Evolutionary conservation across 495 filamentous ascomycete genomes (phyloP), one percentile per base, ranked within the genome.

Genomic region (Penicillium soppii): DNA sequence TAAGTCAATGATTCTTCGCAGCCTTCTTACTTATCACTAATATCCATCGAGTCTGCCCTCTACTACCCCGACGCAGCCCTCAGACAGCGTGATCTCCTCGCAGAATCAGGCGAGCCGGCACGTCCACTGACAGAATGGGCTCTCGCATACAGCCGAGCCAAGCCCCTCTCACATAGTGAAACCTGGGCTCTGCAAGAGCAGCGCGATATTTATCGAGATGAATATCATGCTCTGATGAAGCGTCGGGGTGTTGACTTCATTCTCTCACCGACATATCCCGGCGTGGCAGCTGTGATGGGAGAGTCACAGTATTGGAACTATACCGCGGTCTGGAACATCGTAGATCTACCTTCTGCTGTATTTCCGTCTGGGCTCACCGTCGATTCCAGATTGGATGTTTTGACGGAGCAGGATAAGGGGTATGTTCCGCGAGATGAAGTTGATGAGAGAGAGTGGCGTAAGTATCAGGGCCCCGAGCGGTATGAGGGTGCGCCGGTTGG

Each of bases 281-380:
- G 83, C 12, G 76, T 76, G 0, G 85, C 88, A 1, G 76, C 82
- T 5, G 76, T 75, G 43, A 75, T 85, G 40, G 79, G 80, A 27
- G 81, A 80, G 12, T 72, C 79, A 0, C 77, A 78, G 13, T 89
- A 87, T 61, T 89, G 85, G 87, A 76, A 78, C 12, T 92, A 90
- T 45, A 88, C 85, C 0, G 70, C 74, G 3, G 81, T 88, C 52
- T 92, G 87, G 86, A 91, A 92, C 56, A 57, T 89, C 29, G 66
- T 90, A 0, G 85, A 90, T 59, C 84, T 85, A 53, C 88, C 84
- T 8, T 78, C 75, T 17, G 63, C 73, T 3, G 69, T 82, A 0
- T 84, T 88, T 57, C 83, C 83, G 0, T 66, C 64, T 0, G 75
- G 77, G 1, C 54, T 76, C 8, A 63, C 63, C 16, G 77, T 81